These are phyloP conservation scores for Phytophthora sojae DNA, from an alignment of 352 stramenopile genomes.

Conservation along the genomic window DNA sequence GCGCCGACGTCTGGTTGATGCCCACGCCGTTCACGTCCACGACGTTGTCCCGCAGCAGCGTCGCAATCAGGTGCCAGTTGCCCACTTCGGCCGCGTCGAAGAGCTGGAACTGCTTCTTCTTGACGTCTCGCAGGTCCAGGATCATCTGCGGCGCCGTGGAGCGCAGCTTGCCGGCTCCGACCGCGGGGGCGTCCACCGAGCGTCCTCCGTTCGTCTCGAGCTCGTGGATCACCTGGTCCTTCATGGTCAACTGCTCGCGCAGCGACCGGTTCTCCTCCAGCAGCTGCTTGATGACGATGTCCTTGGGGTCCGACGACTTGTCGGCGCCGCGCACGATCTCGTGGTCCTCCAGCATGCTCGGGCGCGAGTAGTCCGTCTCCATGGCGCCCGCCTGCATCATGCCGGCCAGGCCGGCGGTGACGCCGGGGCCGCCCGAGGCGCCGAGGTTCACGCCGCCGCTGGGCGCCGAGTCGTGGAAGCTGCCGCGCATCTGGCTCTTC, in stretches of 20 bases:
- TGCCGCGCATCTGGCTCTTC: conserved; percentile 57
- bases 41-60: conserved; percentile 82
- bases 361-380: conserved; percentile 80
- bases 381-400: conserved; percentile 12
- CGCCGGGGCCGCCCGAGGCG: conserved; percentile 33
- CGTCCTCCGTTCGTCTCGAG: conserved; percentile 76
- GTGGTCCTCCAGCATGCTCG: conserved; percentile 84
- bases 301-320: conserved; percentile 85
- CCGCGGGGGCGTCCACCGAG: conserved; percentile 29
- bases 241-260: conserved; percentile 79
- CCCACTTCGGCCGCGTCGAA: conserved; percentile 87
- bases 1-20: conserved; percentile 86
- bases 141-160: conserved; percentile 82
- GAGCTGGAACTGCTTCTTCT: conserved; percentile 91
- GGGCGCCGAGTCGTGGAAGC: conserved; percentile 67
- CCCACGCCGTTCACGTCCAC: conserved; percentile 89
- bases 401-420: conserved; percentile 22
- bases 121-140: conserved; percentile 83
- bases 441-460: conserved; percentile 25
- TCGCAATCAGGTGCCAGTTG: conserved; percentile 86
- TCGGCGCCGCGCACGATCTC: conserved; percentile 85
- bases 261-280: conserved; percentile 84
- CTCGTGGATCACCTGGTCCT: conserved; percentile 88
- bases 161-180: conserved; percentile 49
- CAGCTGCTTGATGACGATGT: conserved; percentile 89